These are phyloP conservation scores for Acer campestre DNA, from an alignment of 345 rosid species.

Conservation along the genomic window DNA sequence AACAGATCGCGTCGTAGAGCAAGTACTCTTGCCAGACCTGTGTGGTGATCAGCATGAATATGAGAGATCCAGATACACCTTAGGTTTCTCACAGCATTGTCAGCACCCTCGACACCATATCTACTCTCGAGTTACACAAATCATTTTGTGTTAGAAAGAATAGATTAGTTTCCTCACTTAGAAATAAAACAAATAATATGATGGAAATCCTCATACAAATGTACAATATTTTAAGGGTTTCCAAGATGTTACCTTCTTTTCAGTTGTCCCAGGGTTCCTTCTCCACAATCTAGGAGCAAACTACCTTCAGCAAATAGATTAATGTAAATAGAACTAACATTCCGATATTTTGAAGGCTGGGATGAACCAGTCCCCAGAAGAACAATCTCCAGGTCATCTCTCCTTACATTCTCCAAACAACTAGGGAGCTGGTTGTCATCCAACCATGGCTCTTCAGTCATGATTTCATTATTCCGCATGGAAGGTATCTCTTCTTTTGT, in stretches of 20 bases:
- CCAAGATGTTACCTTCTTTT: conserved; percentile 65
- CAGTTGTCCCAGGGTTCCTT: conserved; percentile 94
- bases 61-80: conserved; percentile 92
- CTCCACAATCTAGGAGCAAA: conserved; percentile 88
- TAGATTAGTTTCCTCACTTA: neutral
- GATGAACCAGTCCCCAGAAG: conserved; percentile 96
- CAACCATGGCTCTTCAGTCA: conserved; percentile 82
- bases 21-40: conserved; percentile 83
- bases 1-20: conserved; percentile 76
- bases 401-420: conserved; percentile 73
- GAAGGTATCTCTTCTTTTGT: conserved; percentile 20
- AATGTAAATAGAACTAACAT: conserved; percentile 74
- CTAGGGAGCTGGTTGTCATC: conserved; percentile 55
- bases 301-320: conserved; percentile 81
- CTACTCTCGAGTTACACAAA: conserved; percentile 35
- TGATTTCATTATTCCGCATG: conserved; percentile 27
- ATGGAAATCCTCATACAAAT: neutral
- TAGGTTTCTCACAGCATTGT: conserved; percentile 61
- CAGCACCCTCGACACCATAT: conserved; percentile 80
- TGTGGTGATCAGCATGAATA: conserved; percentile 95
- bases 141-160: neutral
- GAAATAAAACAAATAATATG: neutral
- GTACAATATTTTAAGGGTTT: neutral
- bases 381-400: conserved; percentile 90
- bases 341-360: conserved; percentile 96